Percentiles rank a stretch among this genome's conserved stretches.
Conservation (phyloP, 768 basidiomycete species). For the Tulasnella sp. region DNA sequence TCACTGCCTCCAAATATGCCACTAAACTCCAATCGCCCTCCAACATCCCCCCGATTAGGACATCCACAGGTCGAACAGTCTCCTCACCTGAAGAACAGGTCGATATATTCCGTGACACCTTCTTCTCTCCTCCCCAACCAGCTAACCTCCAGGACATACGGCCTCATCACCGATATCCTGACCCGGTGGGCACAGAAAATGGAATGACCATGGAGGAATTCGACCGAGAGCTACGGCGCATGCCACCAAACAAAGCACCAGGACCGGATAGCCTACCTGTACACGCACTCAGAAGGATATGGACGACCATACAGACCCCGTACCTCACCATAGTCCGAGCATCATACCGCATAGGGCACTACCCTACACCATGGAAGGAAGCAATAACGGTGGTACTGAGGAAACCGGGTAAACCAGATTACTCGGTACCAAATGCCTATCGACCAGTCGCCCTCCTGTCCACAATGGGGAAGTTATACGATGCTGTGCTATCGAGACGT, state of each 20-base stretch:
- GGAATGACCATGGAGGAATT: constrained; percentile 2
- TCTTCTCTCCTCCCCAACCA: not conserved
- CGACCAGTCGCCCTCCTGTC: constrained; percentile 12
- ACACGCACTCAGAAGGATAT: not conserved
- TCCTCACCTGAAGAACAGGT: constrained; percentile 1
- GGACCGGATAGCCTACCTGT: constrained; percentile 15
- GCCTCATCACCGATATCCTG: not conserved
- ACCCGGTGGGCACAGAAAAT: not conserved
- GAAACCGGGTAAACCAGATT: constrained; percentile 15
- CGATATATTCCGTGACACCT: constrained; percentile 2
- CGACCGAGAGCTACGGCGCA: not conserved
- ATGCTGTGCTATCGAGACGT: not conserved
- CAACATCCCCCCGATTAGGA: constrained; percentile 4
- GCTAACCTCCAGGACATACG: constrained; percentile 1
- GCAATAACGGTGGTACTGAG: constrained; percentile 5
- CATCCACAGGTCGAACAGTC: not conserved
- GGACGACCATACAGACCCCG: not conserved
- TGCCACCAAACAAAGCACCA: constrained; percentile 16
- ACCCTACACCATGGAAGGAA: not conserved
- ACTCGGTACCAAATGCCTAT: constrained; percentile 11
- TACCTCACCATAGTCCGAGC: constrained; percentile 1
- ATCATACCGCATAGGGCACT: not conserved
- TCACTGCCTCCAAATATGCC: not conserved
- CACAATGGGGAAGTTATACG: constrained; percentile 6
- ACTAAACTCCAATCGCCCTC: not conserved